Conservation (phyloP, 1,284 basidiomycete genomes). For the Anthracocystis panici-leucophaei region DNA sequence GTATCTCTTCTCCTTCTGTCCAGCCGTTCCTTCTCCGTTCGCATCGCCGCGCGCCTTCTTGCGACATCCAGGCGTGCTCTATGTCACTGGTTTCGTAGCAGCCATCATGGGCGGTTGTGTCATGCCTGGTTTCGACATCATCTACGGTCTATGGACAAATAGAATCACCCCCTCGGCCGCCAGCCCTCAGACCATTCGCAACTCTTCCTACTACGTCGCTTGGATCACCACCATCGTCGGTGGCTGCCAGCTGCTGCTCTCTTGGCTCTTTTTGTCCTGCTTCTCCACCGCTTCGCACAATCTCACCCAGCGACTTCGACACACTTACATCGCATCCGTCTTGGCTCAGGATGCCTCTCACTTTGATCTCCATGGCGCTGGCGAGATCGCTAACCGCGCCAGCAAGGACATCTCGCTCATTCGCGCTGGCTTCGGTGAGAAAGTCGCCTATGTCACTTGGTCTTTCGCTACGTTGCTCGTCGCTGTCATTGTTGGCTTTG, state of each 20-base stretch:
- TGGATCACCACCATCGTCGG: slow-evolving; percentile 70
- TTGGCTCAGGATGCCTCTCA: slow-evolving; percentile 71
- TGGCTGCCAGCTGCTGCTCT: slow-evolving; percentile 59
- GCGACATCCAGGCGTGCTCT: slow-evolving; percentile 58
- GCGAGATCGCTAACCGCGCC: slow-evolving; percentile 70
- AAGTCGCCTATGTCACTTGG: slow-evolving; percentile 70
- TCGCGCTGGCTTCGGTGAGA: slow-evolving; percentile 70
- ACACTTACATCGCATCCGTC: slow-evolving; percentile 70
- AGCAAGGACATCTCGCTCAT: slow-evolving; percentile 70
- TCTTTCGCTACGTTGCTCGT: slow-evolving; percentile 65
- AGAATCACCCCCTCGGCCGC: slow-evolving; percentile 45
- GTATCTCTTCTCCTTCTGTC: slow-evolving; percentile 62
- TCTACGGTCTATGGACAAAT: slow-evolving; percentile 66
- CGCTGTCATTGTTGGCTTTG: slow-evolving; percentile 69
- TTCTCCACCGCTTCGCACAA: slow-evolving; percentile 68
- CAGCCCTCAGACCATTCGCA: slow-evolving; percentile 39
- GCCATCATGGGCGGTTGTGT: slow-evolving; percentile 55
- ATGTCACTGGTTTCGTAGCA: slow-evolving; percentile 50
- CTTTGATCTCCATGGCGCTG: slow-evolving; percentile 71
- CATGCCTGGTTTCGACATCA: slow-evolving; percentile 61
- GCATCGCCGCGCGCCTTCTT: slow-evolving; percentile 44
- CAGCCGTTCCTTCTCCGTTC: slow-evolving; percentile 35
- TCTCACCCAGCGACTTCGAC: slow-evolving; percentile 68
- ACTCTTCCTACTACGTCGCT: slow-evolving; percentile 58
- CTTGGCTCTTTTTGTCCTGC: slow-evolving; percentile 63